These are phyloP conservation scores for Diacronema lutheri DNA, from an alignment of 78 protist genomes.

Conservation along the genomic window DNA sequence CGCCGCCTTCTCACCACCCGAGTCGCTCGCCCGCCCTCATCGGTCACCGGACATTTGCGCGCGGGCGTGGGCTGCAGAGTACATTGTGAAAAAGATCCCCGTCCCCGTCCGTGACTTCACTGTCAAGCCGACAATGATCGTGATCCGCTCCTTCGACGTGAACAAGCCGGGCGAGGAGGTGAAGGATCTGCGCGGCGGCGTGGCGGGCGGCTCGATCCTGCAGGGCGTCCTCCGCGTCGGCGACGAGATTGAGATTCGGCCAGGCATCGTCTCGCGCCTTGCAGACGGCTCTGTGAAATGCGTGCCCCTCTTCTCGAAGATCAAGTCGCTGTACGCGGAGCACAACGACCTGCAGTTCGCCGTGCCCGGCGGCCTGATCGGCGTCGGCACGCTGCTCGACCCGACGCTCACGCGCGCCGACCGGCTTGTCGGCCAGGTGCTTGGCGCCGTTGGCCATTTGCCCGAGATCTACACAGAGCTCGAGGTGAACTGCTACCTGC, in stretches of 20 bases:
- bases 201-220: conserved; percentile 99
- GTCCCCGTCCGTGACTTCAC: conserved; percentile 95
- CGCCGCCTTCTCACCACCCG: no score
- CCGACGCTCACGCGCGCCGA: conserved; percentile 97
- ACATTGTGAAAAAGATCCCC: conserved; percentile 89
- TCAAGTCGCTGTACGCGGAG: conserved; percentile 76
- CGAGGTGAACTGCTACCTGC: conserved; percentile 83
- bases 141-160: conserved; percentile 99
- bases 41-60: no score
- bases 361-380: conserved; percentile 99
- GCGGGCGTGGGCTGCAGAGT: no score
- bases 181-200: conserved; percentile 96
- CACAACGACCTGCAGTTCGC: conserved; percentile 92
- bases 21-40: no score
- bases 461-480: conserved; percentile 87
- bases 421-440: conserved; percentile 97
- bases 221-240: conserved; percentile 92
- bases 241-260: conserved; percentile 97
- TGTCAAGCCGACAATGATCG: conserved; percentile 88
- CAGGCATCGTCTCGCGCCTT: conserved; percentile 80
- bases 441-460: conserved; percentile 90
- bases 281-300: conserved; percentile 76
- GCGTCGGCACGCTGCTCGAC: conserved; percentile 99
- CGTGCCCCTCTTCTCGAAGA: conserved; percentile 80
- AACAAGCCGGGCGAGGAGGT: conserved; percentile 97